phyloP scores from a whole-genome alignment of 306 rosid genomes.

The Cucurbita maxima region DNA sequence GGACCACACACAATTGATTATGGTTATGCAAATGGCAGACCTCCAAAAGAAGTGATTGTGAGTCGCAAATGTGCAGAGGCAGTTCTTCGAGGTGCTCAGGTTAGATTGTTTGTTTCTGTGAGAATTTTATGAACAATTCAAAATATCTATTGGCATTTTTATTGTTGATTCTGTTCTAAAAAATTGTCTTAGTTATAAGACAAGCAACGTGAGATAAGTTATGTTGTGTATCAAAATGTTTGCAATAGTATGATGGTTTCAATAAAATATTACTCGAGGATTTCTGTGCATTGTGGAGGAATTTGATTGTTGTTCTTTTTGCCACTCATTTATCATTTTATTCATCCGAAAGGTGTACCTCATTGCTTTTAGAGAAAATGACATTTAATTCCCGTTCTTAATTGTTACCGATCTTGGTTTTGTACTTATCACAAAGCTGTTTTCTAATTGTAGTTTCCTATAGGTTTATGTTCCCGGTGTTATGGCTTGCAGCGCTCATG shows the following conservation, averaged over 20 bases:
- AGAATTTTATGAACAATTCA: neutral
- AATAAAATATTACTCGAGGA: neutral
- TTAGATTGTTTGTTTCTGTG: conserved; percentile 1
- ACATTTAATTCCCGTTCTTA: neutral
- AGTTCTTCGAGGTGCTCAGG: conserved; percentile 97
- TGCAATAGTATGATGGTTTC: neutral
- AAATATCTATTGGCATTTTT: neutral
- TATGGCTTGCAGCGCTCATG: conserved; percentile 87
- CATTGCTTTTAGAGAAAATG: neutral
- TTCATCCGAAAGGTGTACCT: neutral
- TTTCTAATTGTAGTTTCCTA: conserved; percentile 14
- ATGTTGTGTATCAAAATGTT: neutral
- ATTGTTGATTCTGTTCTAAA: neutral
- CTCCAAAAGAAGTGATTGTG: conserved; percentile 75
- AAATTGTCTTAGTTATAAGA: neutral
- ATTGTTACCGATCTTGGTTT: neutral
- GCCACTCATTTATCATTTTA: neutral
- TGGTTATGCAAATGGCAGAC: conserved; percentile 28
- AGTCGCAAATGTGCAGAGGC: conserved; percentile 96
- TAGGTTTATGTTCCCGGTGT: conserved; percentile 91
- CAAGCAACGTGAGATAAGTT: neutral
- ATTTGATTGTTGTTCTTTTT: neutral
- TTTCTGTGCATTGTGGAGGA: neutral
- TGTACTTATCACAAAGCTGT: neutral
- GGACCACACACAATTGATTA: conserved; percentile 67